These are phyloP conservation scores for Pestalotiopsis sp. DNA, from an alignment of 2,329 filamentous ascomycete species.

Conservation along the genomic window DNA sequence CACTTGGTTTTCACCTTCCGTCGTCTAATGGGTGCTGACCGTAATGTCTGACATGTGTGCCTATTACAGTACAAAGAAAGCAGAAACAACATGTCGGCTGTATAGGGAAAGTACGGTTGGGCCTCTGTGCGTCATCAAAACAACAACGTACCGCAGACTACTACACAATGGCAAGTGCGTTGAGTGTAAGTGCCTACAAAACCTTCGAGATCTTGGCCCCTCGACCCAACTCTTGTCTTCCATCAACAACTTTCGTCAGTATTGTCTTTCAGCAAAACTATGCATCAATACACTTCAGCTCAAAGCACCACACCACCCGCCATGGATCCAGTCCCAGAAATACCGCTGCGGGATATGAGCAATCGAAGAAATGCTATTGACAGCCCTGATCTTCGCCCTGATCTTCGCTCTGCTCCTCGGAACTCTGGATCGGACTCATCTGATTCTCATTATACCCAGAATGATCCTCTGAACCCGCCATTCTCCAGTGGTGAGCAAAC, in stretches of 20 bases:
- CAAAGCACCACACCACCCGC: background rate
- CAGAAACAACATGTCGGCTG: too few species aligned
- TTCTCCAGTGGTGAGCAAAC: background rate
- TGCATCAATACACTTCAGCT: background rate
- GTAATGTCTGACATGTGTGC: too few species aligned
- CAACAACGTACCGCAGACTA: too few species aligned
- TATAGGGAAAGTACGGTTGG: too few species aligned
- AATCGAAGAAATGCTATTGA: background rate
- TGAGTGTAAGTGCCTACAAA: background rate
- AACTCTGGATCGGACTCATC: too few species aligned
- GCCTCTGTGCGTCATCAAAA: too few species aligned
- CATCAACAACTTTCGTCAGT: background rate
- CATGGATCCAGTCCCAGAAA: too few species aligned
- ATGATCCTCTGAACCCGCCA: background rate
- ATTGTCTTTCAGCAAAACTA: background rate
- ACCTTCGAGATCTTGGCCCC: background rate
- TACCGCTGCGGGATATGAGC: too few species aligned
- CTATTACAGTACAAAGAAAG: too few species aligned
- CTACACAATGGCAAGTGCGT: background rate
- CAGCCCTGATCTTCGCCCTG: background rate
- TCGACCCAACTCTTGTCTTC: background rate
- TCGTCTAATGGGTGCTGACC: too few species aligned
- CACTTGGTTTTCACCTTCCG: too few species aligned
- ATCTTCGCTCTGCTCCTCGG: background rate
- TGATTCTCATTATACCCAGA: too few species aligned